Evolutionary conservation across 202 grass and related monocot genomes (phyloP).

Genomic region (Elaeis oleifera): DNA sequence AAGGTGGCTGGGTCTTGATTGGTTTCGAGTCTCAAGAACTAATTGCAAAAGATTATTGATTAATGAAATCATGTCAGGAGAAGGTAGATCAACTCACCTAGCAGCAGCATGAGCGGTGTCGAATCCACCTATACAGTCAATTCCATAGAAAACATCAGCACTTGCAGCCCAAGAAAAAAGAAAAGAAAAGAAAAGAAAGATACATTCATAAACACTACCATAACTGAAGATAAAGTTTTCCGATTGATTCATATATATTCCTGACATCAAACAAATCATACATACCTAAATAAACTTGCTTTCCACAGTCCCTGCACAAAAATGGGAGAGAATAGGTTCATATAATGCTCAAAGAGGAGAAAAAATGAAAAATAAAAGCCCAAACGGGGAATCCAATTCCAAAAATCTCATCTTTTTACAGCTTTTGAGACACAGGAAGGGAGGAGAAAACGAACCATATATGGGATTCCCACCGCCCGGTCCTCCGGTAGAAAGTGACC

Average conservation of each 20-base stretch:
- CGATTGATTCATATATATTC: no score
- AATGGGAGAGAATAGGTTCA: neutral
- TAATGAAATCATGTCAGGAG: neutral
- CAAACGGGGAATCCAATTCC: neutral
- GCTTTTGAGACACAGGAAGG: neutral
- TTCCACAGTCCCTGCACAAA: slow-evolving; percentile 55
- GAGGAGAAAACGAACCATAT: slow-evolving; percentile 48
- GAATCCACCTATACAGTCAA: slow-evolving; percentile 41
- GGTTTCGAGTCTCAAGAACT: no score
- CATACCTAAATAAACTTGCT: slow-evolving; percentile 77
- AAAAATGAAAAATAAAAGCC: neutral
- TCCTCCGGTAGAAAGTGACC: slow-evolving; percentile 94
- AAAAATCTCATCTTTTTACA: neutral
- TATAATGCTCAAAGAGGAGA: neutral
- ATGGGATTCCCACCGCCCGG: slow-evolving; percentile 95
- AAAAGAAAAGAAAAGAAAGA: no score
- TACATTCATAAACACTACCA: no score
- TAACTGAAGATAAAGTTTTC: no score
- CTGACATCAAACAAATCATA: neutral
- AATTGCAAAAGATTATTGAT: no score
- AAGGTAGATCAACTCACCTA: slow-evolving; percentile 27
- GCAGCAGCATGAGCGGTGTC: slow-evolving; percentile 68
- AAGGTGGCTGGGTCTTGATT: no score
- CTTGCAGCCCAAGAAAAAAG: neutral
- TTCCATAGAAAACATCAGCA: neutral